These are phyloP conservation scores for Fraxinus quadrangulata DNA, from an alignment of 257 asterid genomes.

Conservation along the genomic window DNA sequence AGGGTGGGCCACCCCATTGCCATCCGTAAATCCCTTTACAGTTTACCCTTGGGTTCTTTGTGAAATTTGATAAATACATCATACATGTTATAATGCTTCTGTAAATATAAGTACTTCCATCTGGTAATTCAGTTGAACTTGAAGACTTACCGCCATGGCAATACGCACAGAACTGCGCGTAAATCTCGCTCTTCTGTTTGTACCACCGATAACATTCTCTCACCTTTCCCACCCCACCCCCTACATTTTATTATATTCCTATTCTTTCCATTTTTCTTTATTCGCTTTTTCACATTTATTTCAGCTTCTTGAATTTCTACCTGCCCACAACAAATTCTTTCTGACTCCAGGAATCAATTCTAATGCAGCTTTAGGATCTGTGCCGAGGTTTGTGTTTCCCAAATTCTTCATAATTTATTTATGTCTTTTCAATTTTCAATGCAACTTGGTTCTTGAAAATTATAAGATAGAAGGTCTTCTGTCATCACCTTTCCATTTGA, in stretches of 20 bases:
- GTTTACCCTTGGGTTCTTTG: too few relatives aligned
- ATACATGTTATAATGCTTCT: neutral
- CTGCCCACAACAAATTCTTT: conserved; percentile 16
- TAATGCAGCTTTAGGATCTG: neutral
- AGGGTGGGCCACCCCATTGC: too few relatives aligned
- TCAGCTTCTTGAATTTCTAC: conserved; percentile 25
- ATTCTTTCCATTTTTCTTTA: neutral
- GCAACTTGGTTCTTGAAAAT: neutral
- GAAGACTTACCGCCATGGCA: conserved; percentile 28
- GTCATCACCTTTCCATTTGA: too few relatives aligned
- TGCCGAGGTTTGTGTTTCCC: conserved; percentile 22
- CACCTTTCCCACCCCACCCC: conserved; percentile 13
- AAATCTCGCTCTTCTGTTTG: conserved; percentile 19
- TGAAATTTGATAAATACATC: too few relatives aligned
- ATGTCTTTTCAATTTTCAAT: neutral
- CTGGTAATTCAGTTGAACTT: conserved; percentile 27
- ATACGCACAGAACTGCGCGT: neutral
- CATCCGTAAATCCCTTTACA: too few relatives aligned
- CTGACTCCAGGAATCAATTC: conserved; percentile 12
- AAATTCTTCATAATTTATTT: neutral
- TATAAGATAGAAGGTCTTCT: neutral
- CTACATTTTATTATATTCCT: neutral
- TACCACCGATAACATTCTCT: conserved; percentile 14
- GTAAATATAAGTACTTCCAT: neutral
- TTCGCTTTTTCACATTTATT: conserved; percentile 1